phyloP scores from a whole-genome alignment of 2,329 filamentous ascomycete species.

The Metarhizium anisopliae region DNA sequence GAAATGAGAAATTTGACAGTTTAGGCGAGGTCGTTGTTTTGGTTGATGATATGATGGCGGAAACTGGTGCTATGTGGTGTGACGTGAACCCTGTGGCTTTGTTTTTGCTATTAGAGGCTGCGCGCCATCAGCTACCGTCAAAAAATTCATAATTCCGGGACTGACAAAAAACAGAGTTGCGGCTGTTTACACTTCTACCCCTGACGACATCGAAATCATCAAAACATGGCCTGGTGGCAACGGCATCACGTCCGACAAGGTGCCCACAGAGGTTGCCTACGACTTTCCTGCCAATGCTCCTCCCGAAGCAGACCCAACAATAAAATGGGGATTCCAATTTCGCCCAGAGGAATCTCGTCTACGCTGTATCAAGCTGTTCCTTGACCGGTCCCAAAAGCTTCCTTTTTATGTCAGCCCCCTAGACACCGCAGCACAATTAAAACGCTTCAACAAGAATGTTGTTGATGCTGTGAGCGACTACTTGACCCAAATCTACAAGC shows the following conservation, averaged over 20 bases:
- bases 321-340: slow-evolving; percentile 79
- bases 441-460: slow-evolving; percentile 65
- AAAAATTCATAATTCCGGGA: neutral
- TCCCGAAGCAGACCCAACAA: slow-evolving; percentile 33
- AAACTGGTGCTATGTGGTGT: neutral
- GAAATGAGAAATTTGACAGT: neutral
- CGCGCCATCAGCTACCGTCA: neutral
- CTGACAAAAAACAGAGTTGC: slow-evolving; percentile 39
- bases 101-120: neutral
- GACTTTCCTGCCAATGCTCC: slow-evolving; percentile 25
- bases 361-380: slow-evolving; percentile 76
- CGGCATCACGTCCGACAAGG: slow-evolving; percentile 81
- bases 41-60: neutral
- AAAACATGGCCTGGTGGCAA: slow-evolving; percentile 79
- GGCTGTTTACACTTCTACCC: slow-evolving; percentile 64
- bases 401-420: slow-evolving; percentile 72
- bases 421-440: slow-evolving; percentile 69
- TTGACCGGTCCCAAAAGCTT: slow-evolving; percentile 71
- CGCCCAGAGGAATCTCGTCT: slow-evolving; percentile 67
- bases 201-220: slow-evolving; percentile 75
- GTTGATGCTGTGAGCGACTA: slow-evolving; percentile 75
- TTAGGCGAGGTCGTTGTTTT: too few species aligned
- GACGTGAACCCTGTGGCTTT: neutral
- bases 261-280: slow-evolving; percentile 70
- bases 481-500: slow-evolving; percentile 63